Base-by-base conservation (phyloP, 2,329 filamentous ascomycete genomes). In the Cercospora janseana region DNA sequence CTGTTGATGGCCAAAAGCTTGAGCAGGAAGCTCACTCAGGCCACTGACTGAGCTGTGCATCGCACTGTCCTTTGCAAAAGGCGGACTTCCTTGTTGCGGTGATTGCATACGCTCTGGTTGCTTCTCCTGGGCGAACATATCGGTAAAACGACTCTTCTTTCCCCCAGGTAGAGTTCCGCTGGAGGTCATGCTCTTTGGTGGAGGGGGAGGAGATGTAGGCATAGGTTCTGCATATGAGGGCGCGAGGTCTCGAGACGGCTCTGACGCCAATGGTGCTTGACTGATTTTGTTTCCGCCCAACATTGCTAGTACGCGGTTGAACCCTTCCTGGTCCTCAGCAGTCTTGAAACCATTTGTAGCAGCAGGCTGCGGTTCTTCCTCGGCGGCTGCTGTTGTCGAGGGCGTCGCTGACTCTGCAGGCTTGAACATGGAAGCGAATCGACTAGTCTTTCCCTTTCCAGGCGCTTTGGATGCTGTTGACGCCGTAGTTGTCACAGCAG, bases 281-380 rank as follows among this genome's bases (percentile, higher is more conserved):
- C 29, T 53, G 26, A 53, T 26, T 23, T 53, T 53, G 12, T 28
- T 41, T 12, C 50, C 46, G 42, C 90, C 85, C 31, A 95, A 79
- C 78, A 95, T 94, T 60, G 87, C 81, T 27, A 95, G 75, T 37
- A 96, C 80, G 13, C 59, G 51, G 38, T 64, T 60, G 69, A 96
- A 95, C 16, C 89, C 91, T 67, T 90, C 86, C 68, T 89, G 88
- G 63, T 95, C 91, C 45, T 83, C 80, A 55, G 83, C 82, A 8
- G 75, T 72, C 15, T 70, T 68, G 46, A 69, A 66, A 7, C 60
- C 61, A 35, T 51, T 63, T 46, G 68, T 58, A 42, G 57, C 54
- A 26, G 46, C 28, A 15, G 28, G 18, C n/a, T 13, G 48, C 18
- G 41, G 45, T 18, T 54, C 49, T 13, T 55, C 51, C 8, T 51